Evolutionary conservation across 1,284 basidiomycete species (phyloP).

Genomic region (Cutaneotrichosporon spelunceum): DNA sequence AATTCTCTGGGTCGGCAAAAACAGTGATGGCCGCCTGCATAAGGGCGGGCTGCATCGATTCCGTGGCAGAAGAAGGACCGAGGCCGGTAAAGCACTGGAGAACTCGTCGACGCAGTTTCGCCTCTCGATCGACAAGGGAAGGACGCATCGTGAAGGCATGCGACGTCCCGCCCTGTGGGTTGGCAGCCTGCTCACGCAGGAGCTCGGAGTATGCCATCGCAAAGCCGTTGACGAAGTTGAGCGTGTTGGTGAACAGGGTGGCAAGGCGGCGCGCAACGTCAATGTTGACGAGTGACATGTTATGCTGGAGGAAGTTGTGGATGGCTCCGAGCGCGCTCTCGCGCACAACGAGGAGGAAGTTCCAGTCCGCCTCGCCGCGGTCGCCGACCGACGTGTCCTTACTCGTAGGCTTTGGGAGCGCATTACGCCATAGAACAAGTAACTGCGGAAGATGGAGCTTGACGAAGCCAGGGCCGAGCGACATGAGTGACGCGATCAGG

Average conservation of each 20-base stretch:
- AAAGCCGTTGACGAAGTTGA: slow-evolving; percentile 75
- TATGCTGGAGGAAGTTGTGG: slow-evolving; percentile 80
- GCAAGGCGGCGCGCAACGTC: slow-evolving; percentile 86
- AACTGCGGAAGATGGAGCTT: slow-evolving; percentile 87
- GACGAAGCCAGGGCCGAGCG: slow-evolving; percentile 89
- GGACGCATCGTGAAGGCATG: slow-evolving; percentile 56
- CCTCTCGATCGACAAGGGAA: slow-evolving; percentile 73
- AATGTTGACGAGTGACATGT: slow-evolving; percentile 73
- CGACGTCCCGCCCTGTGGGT: slow-evolving; percentile 42
- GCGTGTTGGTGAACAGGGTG: slow-evolving; percentile 79
- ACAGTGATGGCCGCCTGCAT: slow-evolving; percentile 79
- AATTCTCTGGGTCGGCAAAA: slow-evolving; percentile 72
- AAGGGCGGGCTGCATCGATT: slow-evolving; percentile 72
- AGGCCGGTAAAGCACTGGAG: slow-evolving; percentile 85
- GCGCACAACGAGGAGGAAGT: slow-evolving; percentile 84
- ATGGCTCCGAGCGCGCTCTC: slow-evolving; percentile 88
- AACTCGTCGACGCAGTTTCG: slow-evolving; percentile 75
- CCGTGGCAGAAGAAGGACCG: slow-evolving; percentile 73
- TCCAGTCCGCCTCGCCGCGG: slow-evolving; percentile 76
- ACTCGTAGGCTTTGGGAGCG: slow-evolving; percentile 86
- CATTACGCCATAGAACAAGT: slow-evolving; percentile 93
- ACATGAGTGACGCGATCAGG: slow-evolving; percentile 82
- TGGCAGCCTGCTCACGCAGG: slow-evolving; percentile 47
- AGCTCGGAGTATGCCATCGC: slow-evolving; percentile 52
- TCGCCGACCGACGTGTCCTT: slow-evolving; percentile 71